Conservation (phyloP, 2,329 filamentous ascomycete species). For the Rhytidhysteron rufulum region DNA sequence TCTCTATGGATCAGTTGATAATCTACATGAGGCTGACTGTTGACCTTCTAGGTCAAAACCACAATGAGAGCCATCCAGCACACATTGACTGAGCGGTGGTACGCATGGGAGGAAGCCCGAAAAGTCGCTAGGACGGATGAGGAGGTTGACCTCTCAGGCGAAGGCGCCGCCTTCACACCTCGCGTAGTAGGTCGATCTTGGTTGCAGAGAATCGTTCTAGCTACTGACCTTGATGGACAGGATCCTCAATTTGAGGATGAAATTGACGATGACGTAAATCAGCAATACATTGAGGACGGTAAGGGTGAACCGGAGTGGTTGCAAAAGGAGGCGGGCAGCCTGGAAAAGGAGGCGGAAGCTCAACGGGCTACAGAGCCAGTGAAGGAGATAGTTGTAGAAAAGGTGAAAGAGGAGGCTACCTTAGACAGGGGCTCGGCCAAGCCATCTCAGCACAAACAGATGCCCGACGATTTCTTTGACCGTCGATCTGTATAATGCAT, state of each 20-base stretch:
- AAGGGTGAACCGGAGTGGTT: neutral
- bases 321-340: neutral
- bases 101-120: conserved; percentile 78
- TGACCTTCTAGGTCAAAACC: conserved; percentile 57
- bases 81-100: conserved; percentile 79
- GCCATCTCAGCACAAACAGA: neutral
- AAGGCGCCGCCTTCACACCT: conserved; percentile 43
- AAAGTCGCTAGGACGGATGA: conserved; percentile 58
- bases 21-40: neutral
- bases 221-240: no score
- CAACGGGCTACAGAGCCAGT: neutral
- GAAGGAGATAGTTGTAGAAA: no score
- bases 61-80: conserved; percentile 85
- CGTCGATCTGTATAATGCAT: neutral
- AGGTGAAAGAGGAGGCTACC: no score
- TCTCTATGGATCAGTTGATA: no score
- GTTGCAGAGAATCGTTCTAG: no score
- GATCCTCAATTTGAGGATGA: neutral
- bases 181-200: no score
- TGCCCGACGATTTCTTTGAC: neutral
- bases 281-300: neutral
- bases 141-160: conserved; percentile 57
- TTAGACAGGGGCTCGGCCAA: no score
- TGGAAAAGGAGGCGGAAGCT: neutral
- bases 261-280: neutral